Conservation (phyloP, 345 rosid genomes). For the Eucalyptus fibrosa region DNA sequence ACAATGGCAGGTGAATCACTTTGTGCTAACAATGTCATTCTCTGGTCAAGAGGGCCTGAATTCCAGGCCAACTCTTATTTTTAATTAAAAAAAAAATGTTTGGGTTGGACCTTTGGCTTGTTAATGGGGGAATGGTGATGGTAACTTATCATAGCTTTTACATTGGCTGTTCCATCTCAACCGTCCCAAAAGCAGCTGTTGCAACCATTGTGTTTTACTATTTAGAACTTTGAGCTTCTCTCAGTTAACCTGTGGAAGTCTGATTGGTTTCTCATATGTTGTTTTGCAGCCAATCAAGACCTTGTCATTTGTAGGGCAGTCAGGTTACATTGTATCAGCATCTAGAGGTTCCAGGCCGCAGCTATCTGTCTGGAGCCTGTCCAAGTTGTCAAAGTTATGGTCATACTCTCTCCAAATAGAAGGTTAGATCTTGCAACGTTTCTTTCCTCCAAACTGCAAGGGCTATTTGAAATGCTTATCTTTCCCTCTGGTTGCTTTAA, state of each 20-base stretch:
- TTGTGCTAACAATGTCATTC: neutral
- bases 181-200: neutral
- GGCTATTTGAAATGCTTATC: neutral
- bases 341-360: conserved; percentile 52
- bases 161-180: neutral
- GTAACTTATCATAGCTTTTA: neutral
- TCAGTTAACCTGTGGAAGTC: neutral
- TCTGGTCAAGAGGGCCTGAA: neutral
- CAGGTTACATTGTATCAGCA: conserved; percentile 71
- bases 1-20: neutral
- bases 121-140: neutral
- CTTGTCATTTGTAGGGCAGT: conserved; percentile 60
- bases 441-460: neutral
- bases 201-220: neutral
- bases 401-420: conserved; percentile 69
- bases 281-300: conserved; percentile 53
- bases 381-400: conserved; percentile 59
- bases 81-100: neutral
- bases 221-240: neutral
- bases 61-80: neutral
- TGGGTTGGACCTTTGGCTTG: neutral
- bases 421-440: conserved; percentile 26
- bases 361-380: conserved; percentile 69
- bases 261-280: neutral
- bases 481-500: neutral